Evolutionary conservation across 495 filamentous ascomycete species (phyloP).

Genomic region (Penicillium flavigenum): DNA sequence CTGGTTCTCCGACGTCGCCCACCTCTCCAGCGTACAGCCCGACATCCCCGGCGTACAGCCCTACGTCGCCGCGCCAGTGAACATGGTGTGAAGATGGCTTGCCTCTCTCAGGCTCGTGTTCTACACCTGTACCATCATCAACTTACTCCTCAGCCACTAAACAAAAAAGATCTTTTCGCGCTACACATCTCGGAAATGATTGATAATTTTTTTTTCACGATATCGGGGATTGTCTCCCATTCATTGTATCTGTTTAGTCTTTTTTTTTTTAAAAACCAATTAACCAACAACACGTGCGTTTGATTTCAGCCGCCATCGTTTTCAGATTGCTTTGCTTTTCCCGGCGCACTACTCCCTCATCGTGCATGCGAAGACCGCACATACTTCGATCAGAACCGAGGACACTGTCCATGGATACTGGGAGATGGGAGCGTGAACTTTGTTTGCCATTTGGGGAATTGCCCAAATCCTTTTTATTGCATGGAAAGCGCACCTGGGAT

Average conservation of each 20-base stretch:
- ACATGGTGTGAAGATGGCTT: slow-evolving; percentile 22
- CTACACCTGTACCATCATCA: slow-evolving; percentile 47
- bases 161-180: slow-evolving; percentile 45
- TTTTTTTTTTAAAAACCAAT: slow-evolving; percentile 10
- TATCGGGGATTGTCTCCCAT: slow-evolving; percentile 32
- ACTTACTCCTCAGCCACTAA: slow-evolving; percentile 26
- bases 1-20: slow-evolving; percentile 57
- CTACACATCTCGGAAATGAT: slow-evolving; percentile 42
- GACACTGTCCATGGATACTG: neutral
- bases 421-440: neutral
- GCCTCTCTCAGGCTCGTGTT: slow-evolving; percentile 28
- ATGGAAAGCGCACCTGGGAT: slow-evolving; percentile 35
- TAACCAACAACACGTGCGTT: slow-evolving; percentile 12
- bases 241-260: slow-evolving; percentile 36
- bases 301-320: slow-evolving; percentile 20
- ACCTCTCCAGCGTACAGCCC: slow-evolving; percentile 59
- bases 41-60: slow-evolving; percentile 51
- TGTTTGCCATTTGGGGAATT: slow-evolving; percentile 5
- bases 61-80: slow-evolving; percentile 52
- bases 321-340: slow-evolving; percentile 28
- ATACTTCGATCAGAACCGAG: neutral
- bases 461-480: slow-evolving; percentile 30
- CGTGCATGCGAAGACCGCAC: neutral
- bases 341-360: slow-evolving; percentile 21
- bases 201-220: slow-evolving; percentile 44